phyloP scores from a whole-genome alignment of 345 rosid genomes.

The Brassica napus region Da-Ae NC_063435.1:10490001-10490500 shows the following conservation, averaged over 20 bases:
- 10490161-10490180: not conserved
- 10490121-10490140: conserved; percentile 39
- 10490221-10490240: conserved; percentile 39
- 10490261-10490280: not conserved
- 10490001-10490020: conserved; percentile 53
- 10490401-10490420: conserved; percentile 39
- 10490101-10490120: conserved; percentile 97
- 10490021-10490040: conserved; percentile 86
- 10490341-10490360: not conserved
- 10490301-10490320: conserved; percentile 62
- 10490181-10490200: conserved; percentile 52
- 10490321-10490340: not conserved
- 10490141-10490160: not conserved
- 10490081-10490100: conserved; percentile 92
- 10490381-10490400: conserved; percentile 81
- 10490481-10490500: not conserved
- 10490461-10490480: not conserved
- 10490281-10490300: conserved; percentile 67
- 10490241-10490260: not conserved
- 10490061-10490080: conserved; percentile 91
- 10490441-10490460: not conserved
- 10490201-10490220: conserved; percentile 81
- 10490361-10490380: conserved; percentile 54
- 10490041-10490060: conserved; percentile 86
- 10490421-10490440: not conserved